Base-by-base conservation (phyloP, 2,329 filamentous ascomycete species). In the Colletotrichum higginsianum region DNA sequence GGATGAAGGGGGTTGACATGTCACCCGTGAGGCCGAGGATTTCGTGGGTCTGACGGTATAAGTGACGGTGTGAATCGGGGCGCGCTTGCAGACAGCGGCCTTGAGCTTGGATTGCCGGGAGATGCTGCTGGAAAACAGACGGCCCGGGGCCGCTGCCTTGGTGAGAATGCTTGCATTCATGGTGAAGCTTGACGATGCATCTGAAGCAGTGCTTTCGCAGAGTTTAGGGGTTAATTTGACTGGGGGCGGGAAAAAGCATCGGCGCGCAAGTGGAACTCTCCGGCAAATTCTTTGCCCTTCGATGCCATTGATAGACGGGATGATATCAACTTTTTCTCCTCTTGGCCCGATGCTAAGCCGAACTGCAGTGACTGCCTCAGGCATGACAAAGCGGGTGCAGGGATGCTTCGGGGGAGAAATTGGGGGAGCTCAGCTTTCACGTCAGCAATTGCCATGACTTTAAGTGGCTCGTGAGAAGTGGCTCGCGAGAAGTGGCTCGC, bases 151-250 rank as follows among this genome's bases (percentile, higher is more conserved):
- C 74, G 82, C 82, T 60, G 84, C 83, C 80, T 86, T 88, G 72
- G 82, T 81, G 71, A 87, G 75, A 74, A 86, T 77, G 76, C 79
- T 84, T 50, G 85, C 81, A 77, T 86, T 87, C 86, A 88, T 87
- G 53, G 74, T 82, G 77, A 73, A 77, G 62, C 62, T 47, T 63
- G 61, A 61, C 35, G 49, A 70, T 50, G 61, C 70, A 72, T 72
- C 66, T 72, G 46, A 70, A 63, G 65, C 65, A 53, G n/a, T 66
- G 16, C 30, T 56, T 42, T 61, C 38, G 66, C 38, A 61, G 61
- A 71, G 61, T 65, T 72, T 56, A 47, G 61, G 61, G 49, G 55
- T 61, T 69, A 71, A 72, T 57, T 71, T 57, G 49, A 49, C 55
- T 46, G 61, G 61, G 53, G 66, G 47, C 44, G 70, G 50, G 42